These are phyloP conservation scores for Wallacemonas sp. DNA, from an alignment of 208 protist species.

Conservation along the genomic window DNA sequence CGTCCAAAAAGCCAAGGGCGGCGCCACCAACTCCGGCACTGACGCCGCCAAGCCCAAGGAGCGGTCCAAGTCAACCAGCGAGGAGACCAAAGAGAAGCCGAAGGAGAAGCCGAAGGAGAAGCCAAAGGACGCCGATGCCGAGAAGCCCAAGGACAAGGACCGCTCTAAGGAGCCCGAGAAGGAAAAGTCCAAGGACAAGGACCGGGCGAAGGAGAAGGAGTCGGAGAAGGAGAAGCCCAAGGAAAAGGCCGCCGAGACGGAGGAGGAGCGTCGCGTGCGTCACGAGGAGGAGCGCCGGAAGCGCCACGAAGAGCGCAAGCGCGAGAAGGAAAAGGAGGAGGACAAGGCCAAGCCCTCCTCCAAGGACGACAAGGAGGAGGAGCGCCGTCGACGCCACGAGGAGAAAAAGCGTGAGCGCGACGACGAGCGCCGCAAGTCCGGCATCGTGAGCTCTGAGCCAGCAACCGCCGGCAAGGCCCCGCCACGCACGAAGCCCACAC, in stretches of 20 bases:
- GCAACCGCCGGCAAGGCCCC: conserved; percentile 69
- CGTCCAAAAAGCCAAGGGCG: conserved; percentile 61
- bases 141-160: conserved; percentile 20
- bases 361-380: conserved; percentile 26
- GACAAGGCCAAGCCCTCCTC: conserved; percentile 19
- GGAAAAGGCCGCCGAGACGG: conserved; percentile 29
- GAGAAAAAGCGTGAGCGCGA: conserved; percentile 35
- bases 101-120: conserved; percentile 26
- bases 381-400: conserved; percentile 31
- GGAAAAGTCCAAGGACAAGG: conserved; percentile 29
- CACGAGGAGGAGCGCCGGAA: conserved; percentile 60
- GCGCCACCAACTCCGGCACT: background rate
- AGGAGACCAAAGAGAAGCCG: conserved; percentile 9
- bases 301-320: conserved; percentile 55
- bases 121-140: conserved; percentile 19
- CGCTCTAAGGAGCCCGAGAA: conserved; percentile 16
- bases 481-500: conserved; percentile 72
- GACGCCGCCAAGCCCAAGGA: conserved; percentile 2
- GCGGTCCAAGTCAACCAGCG: conserved; percentile 15
- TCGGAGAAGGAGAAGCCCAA: conserved; percentile 24
- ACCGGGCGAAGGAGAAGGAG: conserved; percentile 24
- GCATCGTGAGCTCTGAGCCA: conserved; percentile 20
- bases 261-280: conserved; percentile 64
- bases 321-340: conserved; percentile 32
- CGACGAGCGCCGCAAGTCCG: conserved; percentile 1